Base-by-base conservation (phyloP, 495 filamentous ascomycete genomes). In the Tuber melanosporum region DNA sequence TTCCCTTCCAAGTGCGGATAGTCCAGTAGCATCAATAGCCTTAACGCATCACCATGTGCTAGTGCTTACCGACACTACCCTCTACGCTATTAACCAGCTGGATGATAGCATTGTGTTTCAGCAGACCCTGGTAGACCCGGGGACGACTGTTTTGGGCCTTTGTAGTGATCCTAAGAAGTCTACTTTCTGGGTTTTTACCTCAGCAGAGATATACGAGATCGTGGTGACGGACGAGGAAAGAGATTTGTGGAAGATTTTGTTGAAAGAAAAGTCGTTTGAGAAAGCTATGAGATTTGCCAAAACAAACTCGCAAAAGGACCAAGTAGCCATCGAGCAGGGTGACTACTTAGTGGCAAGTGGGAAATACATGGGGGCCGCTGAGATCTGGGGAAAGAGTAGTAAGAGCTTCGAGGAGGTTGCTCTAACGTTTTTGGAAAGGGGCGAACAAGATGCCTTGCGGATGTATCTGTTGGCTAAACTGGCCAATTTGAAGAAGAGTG, bases 381-480 rank as follows among this genome's bases (percentile, higher is more conserved):
- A 87, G 46, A 90, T 97, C 42, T 97, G 96, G 86, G 95, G 95
- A 45, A 93, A 92, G 85, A 98, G 95, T 85, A 97, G 92, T 81
- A 98, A 98, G 86, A 91, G 91, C 3, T 99, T 99, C 78, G 95
- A 99, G 81, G 93, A 99, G 81, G 95, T 98, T 57, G 94, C 94
- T 71, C 86, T 99, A 71, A 91, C 89, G 3, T 93, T 99, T 78
- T 94, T 98, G 76, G 94, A 98, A 83, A 89, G 91, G 77, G 90
- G 91, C 62, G 92, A 98, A 83, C 91, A 92, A 75, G 96, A 99
- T 87, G 95, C 95, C 1, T 85, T 99, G 74, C 89, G 96, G 42
- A 95, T 91, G 82, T 99, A 98, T 83, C 88, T 99, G 15, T 81
- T 94, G 36, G 92, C 92, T 0, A 97, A 97, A 85, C 86, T 99